Evolutionary conservation across 2,329 filamentous ascomycete species (phyloP), one percentile per base, ranked within the genome.

Genomic region (Xylariales sp.): DNA sequence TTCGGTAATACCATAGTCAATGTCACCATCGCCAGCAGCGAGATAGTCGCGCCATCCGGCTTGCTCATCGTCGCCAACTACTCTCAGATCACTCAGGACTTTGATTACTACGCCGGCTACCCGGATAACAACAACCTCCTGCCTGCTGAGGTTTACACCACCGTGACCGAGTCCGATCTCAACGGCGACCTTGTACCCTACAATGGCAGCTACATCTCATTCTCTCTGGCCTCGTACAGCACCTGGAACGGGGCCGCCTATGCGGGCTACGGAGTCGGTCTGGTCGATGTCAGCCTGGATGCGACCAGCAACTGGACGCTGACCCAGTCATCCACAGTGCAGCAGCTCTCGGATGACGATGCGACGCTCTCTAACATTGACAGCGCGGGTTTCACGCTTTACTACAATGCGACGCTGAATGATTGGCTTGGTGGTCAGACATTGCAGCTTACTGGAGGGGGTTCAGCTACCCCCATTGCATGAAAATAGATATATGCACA

Each of bases 1-100:
- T 37, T 37, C 24, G 34, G 34, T 13, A 37, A 37, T 18, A 37
- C 34, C 16, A 37, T 37, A n/a, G 25, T 37, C 18, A 25, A 37
- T 18, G 25, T 37, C 5, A 12, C 20, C 25, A 37, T 37, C 34
- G 20, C 29, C 24, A 37, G 25, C 25, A 17, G 23, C n/a, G 24
- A 37, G 25, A 27, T 37, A 14, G 14, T 37, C 16, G 17, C 24
- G 6, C 34, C 34, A 5, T 29, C 24, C 12, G 19, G 18, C 6
- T 24, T 37, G 4, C 25, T 37, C 7, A 37, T 37, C 15, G 34
- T 37, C 7, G 34, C 34, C n/a, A 37, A 37, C 8, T 37, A 37
- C 25, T 37, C 34, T 8, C 24, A 21, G 12, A 28, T 37, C 5
- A 37, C 34, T 4, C 34, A 37, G 18, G 34, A 37, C 19, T 37